phyloP scores from a whole-genome alignment of 2,329 filamentous ascomycete species.

The Sclerotinia glacialis region DNA sequence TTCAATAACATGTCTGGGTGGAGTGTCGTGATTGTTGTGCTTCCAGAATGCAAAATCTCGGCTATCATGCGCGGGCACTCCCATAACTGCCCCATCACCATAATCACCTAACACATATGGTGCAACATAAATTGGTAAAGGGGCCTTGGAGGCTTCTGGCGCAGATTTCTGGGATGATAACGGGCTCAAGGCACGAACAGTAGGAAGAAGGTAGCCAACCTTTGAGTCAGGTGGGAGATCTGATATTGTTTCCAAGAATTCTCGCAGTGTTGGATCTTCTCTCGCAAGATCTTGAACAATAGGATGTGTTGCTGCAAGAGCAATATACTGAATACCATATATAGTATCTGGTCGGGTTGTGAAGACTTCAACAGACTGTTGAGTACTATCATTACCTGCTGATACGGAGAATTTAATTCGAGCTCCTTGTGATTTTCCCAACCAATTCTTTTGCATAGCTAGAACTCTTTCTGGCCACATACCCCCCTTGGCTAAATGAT shows the following conservation, averaged over 20 bases:
- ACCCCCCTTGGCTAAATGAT: constrained; percentile 58
- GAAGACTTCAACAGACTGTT: constrained; percentile 62
- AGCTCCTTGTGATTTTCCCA: constrained; percentile 74
- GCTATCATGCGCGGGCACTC: constrained; percentile 79
- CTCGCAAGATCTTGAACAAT: constrained; percentile 61
- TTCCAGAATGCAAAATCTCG: constrained; percentile 80
- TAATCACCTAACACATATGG: constrained; percentile 85
- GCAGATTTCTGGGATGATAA: constrained; percentile 54
- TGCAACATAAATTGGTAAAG: constrained; percentile 74
- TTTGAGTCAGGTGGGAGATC: constrained; percentile 55
- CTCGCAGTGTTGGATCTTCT: constrained; percentile 58
- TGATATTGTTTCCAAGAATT: constrained; percentile 65
- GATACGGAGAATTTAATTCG: constrained; percentile 67
- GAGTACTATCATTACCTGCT: constrained; percentile 28
- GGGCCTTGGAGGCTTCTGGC: constrained; percentile 51
- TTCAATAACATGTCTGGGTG: constrained; percentile 61
- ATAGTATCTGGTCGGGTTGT: constrained; percentile 84
- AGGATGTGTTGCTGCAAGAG: constrained; percentile 70
- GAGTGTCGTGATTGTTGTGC: constrained; percentile 59
- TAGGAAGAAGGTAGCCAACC: constrained; percentile 65
- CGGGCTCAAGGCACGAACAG: constrained; percentile 63
- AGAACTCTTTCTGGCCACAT: constrained; percentile 82
- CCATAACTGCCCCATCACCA: constrained; percentile 87
- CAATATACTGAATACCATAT: constrained; percentile 83
- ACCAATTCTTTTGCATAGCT: constrained; percentile 83